Conservation (phyloP, 495 filamentous ascomycete species). For the Trichoderma asperelloides region DNA sequence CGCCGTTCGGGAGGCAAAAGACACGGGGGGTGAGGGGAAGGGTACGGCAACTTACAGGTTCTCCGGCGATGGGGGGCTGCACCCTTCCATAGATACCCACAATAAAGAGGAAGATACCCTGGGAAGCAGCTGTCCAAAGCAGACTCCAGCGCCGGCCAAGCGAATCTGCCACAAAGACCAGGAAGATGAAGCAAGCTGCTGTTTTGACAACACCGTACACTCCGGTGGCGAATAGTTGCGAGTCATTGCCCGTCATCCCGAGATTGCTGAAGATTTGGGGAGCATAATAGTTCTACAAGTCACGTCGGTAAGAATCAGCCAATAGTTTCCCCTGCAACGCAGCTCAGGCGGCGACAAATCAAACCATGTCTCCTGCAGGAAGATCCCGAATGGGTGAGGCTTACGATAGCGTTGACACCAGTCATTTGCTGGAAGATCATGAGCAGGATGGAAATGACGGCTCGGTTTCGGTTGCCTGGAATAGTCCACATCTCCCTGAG, state of each 20-base stretch:
- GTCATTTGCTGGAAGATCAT: conserved; percentile 71
- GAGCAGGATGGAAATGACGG: conserved; percentile 48
- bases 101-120: conserved; percentile 59
- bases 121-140: conserved; percentile 61
- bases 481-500: conserved; percentile 61
- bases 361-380: background rate
- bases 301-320: conserved; percentile 8
- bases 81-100: conserved; percentile 65
- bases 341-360: background rate
- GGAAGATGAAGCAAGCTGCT: conserved; percentile 47
- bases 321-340: background rate
- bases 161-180: conserved; percentile 62
- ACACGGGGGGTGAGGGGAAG: background rate
- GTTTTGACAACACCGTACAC: conserved; percentile 58
- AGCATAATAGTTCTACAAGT: conserved; percentile 53
- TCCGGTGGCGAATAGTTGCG: conserved; percentile 51
- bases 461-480: conserved; percentile 53
- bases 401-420: conserved; percentile 44
- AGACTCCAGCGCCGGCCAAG: conserved; percentile 61
- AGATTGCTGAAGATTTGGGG: conserved; percentile 61
- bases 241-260: conserved; percentile 42
- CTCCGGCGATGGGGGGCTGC: conserved; percentile 45
- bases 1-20: background rate
- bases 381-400: background rate
- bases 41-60: conserved; percentile 14